Conservation (phyloP, 352 stramenopile species). For the Thalassiosira sp. region DNA sequence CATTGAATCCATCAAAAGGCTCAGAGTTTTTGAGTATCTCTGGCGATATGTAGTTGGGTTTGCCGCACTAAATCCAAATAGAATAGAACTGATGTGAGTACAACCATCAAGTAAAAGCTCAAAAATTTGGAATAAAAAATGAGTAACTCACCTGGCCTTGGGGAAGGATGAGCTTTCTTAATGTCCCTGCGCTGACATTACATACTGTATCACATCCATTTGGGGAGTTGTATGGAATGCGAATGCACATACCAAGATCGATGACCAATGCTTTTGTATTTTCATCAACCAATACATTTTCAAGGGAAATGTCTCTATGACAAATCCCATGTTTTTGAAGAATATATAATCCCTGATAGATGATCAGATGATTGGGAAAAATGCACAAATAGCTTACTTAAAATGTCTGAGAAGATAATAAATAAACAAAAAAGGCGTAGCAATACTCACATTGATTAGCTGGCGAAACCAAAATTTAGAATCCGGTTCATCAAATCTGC, state of each 20-base stretch:
- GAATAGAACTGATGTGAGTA: too few relatives aligned
- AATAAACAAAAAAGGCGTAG: too few relatives aligned
- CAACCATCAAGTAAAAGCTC: too few relatives aligned
- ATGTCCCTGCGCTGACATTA: slow-evolving; percentile 61
- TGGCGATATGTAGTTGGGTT: slow-evolving; percentile 70
- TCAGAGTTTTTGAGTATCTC: slow-evolving; percentile 57
- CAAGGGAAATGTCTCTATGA: slow-evolving; percentile 80
- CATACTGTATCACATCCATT: slow-evolving; percentile 48
- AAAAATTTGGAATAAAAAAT: too few relatives aligned
- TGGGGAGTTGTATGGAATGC: slow-evolving; percentile 64
- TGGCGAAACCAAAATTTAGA: slow-evolving; percentile 49
- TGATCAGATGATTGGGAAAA: slow-evolving; percentile 3
- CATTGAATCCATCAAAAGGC: slow-evolving; percentile 64
- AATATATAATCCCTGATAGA: slow-evolving; percentile 53
- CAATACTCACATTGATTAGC: slow-evolving; percentile 41
- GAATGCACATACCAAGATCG: slow-evolving; percentile 66
- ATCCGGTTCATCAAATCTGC: slow-evolving; percentile 38
- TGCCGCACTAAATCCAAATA: too few relatives aligned
- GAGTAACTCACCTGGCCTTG: too few relatives aligned
- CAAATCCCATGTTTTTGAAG: slow-evolving; percentile 78
- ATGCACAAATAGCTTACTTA: not conserved
- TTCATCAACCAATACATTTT: slow-evolving; percentile 48
- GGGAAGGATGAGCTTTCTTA: slow-evolving; percentile 41
- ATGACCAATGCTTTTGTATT: slow-evolving; percentile 44
- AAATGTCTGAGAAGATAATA: too few relatives aligned